These are phyloP conservation scores for Datura wrightii DNA, from an alignment of 257 asterid species.

Conservation along the genomic window DNA sequence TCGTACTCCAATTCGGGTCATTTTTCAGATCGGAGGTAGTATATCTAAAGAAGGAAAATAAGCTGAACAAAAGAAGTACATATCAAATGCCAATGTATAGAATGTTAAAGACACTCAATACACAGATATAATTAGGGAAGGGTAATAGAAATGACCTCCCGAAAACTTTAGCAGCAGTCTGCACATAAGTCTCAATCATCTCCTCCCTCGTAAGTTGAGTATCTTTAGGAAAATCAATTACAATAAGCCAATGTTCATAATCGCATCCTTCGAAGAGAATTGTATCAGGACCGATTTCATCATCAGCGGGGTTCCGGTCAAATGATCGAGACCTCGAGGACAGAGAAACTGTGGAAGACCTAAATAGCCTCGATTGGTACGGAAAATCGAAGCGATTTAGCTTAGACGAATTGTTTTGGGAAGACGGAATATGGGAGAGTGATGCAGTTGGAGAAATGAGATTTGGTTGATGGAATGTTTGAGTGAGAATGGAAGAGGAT, in stretches of 20 bases:
- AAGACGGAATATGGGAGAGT: conserved; percentile 31
- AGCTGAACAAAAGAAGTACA: background rate
- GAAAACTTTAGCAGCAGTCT: conserved; percentile 79
- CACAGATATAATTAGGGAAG: background rate
- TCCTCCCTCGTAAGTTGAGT: conserved; percentile 57
- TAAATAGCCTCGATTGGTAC: conserved; percentile 47
- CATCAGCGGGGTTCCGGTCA: conserved; percentile 55
- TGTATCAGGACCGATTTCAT: conserved; percentile 72
- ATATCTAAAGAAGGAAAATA: background rate
- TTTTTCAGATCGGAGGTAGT: background rate
- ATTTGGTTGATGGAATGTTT: conserved; percentile 6
- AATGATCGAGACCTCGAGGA: conserved; percentile 46
- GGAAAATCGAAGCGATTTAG: conserved; percentile 21
- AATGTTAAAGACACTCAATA: background rate
- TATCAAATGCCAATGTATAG: background rate
- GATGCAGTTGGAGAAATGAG: conserved; percentile 37
- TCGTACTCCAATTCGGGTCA: background rate
- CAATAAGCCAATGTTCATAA: conserved; percentile 93
- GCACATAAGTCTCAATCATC: conserved; percentile 73
- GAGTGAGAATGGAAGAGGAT: conserved; percentile 45
- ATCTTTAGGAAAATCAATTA: conserved; percentile 76
- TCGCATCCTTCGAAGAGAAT: conserved; percentile 98
- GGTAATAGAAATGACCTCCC: conserved; percentile 65
- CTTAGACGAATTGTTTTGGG: conserved; percentile 21
- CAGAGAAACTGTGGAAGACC: conserved; percentile 45